Base-by-base conservation (phyloP, 805 yeast genomes). In the Debaryomyces tyrocola region DNA sequence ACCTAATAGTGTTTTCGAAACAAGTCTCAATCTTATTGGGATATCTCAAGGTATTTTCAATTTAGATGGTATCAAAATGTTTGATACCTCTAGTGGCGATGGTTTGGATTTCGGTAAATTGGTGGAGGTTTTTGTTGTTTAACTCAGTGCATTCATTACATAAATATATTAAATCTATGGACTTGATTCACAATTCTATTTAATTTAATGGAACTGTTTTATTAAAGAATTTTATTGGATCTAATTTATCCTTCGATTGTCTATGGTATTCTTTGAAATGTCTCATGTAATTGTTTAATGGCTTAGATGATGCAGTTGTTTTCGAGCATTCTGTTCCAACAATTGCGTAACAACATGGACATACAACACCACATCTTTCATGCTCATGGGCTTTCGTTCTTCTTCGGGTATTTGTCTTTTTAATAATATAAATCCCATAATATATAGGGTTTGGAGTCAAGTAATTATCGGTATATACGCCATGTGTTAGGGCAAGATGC, bases 61-160 rank as follows among this genome's bases (percentile, higher is more conserved):
- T 37, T 64, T 88, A 17, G 82, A 78, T 45, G 90, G 87, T 2
- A 74, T 85, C n/a, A 78, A 78, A 47, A 70, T 88, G 11, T 74
- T 83, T 40, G 95, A 87, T 56, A 67, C 81, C 9, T 57, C 61
- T 33, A 75, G 82, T 15, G 89, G 91, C 3, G 91, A 86, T 46
- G 77, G 81, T 1, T 74, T 83, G 51, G 90, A 83, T 50, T 84
- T 87, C 58, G 90, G 90, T 1, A 77, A 80, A 47, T 66, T 87
- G 44, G 69, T 87, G 33, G 90, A 86, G 55, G 86, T 87, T 1
- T 75, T 83, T 46, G 89, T 87, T 7, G 67, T 67, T 36, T 65
- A 54, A 48, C 15, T 12, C 15, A 14, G 10, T 24, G 27, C n/a
- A 21, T 14, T 24, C 14, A n/a, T 33, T 40, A 24, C 27, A 20